Base-by-base conservation (phyloP, 495 filamentous ascomycete species). In the Neurospora sp. region DNA sequence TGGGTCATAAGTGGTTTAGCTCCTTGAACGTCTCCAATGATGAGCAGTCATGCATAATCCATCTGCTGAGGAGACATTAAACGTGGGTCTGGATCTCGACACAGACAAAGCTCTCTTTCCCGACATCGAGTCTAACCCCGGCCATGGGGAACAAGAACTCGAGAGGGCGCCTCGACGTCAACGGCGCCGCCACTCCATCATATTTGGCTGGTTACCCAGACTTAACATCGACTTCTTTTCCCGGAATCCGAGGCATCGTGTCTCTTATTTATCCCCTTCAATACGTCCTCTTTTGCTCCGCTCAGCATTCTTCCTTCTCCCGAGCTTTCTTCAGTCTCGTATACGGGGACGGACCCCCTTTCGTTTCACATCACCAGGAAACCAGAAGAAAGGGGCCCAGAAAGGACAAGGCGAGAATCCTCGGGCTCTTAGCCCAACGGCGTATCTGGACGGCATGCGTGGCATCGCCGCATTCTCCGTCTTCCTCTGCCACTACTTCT, bases 381-480 rank as follows among this genome's bases (percentile, higher is more conserved):
- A 35, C 40, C 70, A 22, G 17, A 42, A 27, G 20, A 22, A 35
- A 27, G n/a, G 35, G 41, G 42, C 68, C 73, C 35, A 74, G 74
- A n/a, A 74, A 77, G 40, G 40, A 8, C 3, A 17, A 20, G 48
- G 73, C 75, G 16, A 73, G 75, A 27, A 71, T 76, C 27, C 48
- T 61, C 17, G 76, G 75, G 35, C 72, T 73, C 72, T 80, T 45
- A 70, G 74, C 53, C 81, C 85, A 8, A 89, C 88, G 3, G 82
- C 86, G 14, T 88, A 88, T 75, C 84, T 89, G 42, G 85, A 87
- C 76, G 88, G 88, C 42, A 81, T 90, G 74, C 84, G 88, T 73
- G 88, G 88, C 38, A 78, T 90, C 59, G 88, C 88, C 10, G 86
- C 87, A 4, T 81, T 90, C 53, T 80, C 88, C 71, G 88, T 90